phyloP scores from a whole-genome alignment of 2,329 filamentous ascomycete species.

The Fusarium albosuccineum region DNA sequence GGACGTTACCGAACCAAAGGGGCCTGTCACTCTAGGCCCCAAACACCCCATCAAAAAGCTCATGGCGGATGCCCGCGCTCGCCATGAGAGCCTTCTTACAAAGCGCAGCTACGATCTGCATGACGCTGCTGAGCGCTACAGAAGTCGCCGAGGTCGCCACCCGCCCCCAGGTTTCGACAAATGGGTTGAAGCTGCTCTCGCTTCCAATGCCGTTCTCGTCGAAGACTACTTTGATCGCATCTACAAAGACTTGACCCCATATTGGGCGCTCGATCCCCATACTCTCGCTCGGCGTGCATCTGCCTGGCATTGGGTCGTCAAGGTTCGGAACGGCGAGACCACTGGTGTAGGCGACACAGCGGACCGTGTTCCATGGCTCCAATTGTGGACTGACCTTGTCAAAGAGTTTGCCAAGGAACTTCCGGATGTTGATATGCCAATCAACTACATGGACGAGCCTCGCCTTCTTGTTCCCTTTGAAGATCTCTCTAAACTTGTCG shows the following conservation, averaged over 20 bases:
- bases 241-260: constrained; percentile 72
- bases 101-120: constrained; percentile 62
- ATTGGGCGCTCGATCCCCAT: constrained; percentile 67
- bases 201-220: constrained; percentile 67
- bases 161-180: constrained; percentile 74
- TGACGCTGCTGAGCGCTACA: constrained; percentile 68
- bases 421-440: constrained; percentile 75
- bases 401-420: constrained; percentile 64
- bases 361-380: constrained; percentile 59
- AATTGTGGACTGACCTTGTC: constrained; percentile 64
- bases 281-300: constrained; percentile 55
- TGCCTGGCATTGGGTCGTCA: constrained; percentile 61
- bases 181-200: constrained; percentile 68
- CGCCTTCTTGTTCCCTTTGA: constrained; percentile 72
- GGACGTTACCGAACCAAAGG: constrained; percentile 42
- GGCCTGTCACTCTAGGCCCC: constrained; percentile 40
- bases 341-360: constrained; percentile 54
- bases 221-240: constrained; percentile 76
- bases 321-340: constrained; percentile 62
- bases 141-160: constrained; percentile 68
- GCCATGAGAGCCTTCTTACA: constrained; percentile 57
- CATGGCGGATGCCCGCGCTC: constrained; percentile 60
- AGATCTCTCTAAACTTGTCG: constrained; percentile 64
- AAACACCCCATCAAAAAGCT: constrained; percentile 66
- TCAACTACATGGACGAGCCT: constrained; percentile 75